Base-by-base conservation (phyloP, 176 grass and related monocot species). In the Triticum monococcum region DNA sequence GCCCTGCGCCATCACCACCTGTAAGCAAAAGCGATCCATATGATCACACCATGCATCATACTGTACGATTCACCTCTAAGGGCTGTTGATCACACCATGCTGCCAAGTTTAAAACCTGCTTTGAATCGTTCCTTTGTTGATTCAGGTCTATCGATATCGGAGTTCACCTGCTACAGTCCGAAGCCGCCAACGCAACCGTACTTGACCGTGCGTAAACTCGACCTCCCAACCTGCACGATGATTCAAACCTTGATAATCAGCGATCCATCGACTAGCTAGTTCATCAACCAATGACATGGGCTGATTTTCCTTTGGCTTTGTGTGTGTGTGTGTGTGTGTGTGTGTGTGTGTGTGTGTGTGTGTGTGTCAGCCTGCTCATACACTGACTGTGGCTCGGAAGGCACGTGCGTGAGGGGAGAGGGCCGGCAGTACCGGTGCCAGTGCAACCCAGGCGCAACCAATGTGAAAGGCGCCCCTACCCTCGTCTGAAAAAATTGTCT, bases 1-100 rank as follows among this genome's bases (percentile, higher is more conserved):
- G 52, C 52, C 52, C 23, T 90, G 89, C 79, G 26, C 9, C 41
- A 3, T 83, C 74, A 80, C 89, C 18, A 16, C 20, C 24, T 90
- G 88, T 85, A 62, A 52, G 68, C 14, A 3, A 17, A 52, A 28
- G 12, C 11, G 31, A 35, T 68, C 30, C 8, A 65, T 30, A 7
- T 14, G 45, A 48, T 48, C 62, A 64, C 50, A 64, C 62, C 12
- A 26, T 64, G 62, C 62, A 50, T 48, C 45, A 48, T 41, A 40
- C 38, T 3, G 33, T 35, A 36, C 1, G 2, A 41, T 43, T 12
- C 3, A 43, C 41, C 41, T 41, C 40, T 43, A 43, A 43, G 0
- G 41, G 41, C 41, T 41, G 9, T 0, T 41, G 0, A 41, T 41
- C 43, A 2, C 35, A 36, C 35, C 37, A 2, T 9, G 37, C 43